phyloP scores from a whole-genome alignment of 352 stramenopile species.

The Sclerospora graminicola region DNA sequence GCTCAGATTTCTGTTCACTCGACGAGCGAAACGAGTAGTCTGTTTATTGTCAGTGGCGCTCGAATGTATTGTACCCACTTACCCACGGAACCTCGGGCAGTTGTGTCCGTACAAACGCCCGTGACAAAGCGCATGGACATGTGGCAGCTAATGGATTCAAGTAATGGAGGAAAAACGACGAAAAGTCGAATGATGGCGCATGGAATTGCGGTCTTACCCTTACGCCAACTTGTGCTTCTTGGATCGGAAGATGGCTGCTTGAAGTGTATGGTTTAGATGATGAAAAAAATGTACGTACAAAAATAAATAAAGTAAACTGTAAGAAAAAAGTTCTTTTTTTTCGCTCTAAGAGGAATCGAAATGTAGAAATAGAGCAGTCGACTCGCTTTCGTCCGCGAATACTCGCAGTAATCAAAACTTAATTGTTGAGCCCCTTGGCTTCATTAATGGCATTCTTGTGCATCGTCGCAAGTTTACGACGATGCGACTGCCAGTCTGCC shows the following conservation, averaged over 20 bases:
- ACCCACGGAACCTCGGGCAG: constrained; percentile 18
- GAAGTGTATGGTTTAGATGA: constrained; percentile 33
- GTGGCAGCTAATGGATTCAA: constrained; percentile 38
- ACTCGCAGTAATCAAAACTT: too few species aligned
- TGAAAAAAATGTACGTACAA: too few species aligned
- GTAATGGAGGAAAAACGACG: constrained; percentile 18
- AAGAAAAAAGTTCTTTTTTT: too few species aligned
- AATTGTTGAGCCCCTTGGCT: constrained; percentile 57
- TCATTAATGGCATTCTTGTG: constrained; percentile 78
- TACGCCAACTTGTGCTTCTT: constrained; percentile 51
- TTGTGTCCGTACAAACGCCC: constrained; percentile 6
- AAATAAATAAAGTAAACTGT: too few species aligned
- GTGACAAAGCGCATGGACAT: constrained; percentile 28
- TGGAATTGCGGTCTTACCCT: constrained; percentile 35
- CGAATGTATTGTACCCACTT: constrained; percentile 39
- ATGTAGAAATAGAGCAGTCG: too few species aligned
- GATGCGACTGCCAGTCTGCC: constrained; percentile 66
- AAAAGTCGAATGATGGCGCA: constrained; percentile 38
- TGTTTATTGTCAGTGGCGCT: constrained; percentile 33
- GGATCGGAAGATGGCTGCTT: constrained; percentile 57
- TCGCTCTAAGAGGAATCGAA: too few species aligned
- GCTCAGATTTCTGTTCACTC: constrained; percentile 42
- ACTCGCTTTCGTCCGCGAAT: too few species aligned
- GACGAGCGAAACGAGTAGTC: constrained; percentile 25
- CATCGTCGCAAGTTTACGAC: constrained; percentile 51